These are phyloP conservation scores for Aspergillus sp. DNA, from an alignment of 2,329 filamentous ascomycete species.

Conservation along the genomic window DNA sequence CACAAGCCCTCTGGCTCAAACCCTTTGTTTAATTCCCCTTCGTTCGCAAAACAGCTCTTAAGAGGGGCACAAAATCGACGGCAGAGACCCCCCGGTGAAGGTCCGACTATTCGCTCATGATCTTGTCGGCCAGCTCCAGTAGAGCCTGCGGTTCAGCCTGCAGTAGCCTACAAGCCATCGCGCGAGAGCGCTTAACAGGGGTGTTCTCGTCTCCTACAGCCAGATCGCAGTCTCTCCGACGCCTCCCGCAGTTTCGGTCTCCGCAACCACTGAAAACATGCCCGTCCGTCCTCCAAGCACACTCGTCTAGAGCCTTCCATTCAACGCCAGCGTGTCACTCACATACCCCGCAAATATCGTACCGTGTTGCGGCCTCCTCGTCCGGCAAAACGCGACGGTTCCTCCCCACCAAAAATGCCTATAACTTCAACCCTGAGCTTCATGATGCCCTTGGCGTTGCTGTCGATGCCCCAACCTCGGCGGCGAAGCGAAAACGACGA, in stretches of 20 bases:
- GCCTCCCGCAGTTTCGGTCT: slow-evolving; percentile 8
- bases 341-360: slow-evolving; percentile 52
- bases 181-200: slow-evolving; percentile 22
- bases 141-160: slow-evolving; percentile 35
- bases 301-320: slow-evolving; percentile 27
- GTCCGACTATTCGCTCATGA: slow-evolving; percentile 30
- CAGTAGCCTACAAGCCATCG: slow-evolving; percentile 32
- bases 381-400: slow-evolving; percentile 70
- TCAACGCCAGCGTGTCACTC: slow-evolving; percentile 28
- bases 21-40: background rate
- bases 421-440: slow-evolving; percentile 64
- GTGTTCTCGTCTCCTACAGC: slow-evolving; percentile 14
- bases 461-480: slow-evolving; percentile 41
- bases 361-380: slow-evolving; percentile 72
- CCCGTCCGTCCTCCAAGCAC: background rate
- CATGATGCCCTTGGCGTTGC: slow-evolving; percentile 38
- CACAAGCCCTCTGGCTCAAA: background rate
- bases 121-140: slow-evolving; percentile 27
- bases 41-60: background rate
- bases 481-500: slow-evolving; percentile 61
- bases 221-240: slow-evolving; percentile 11
- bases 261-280: slow-evolving; percentile 1
- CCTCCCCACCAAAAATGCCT: slow-evolving; percentile 67
- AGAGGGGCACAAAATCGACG: slow-evolving; percentile 22
- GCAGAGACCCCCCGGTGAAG: slow-evolving; percentile 18